Evolutionary conservation across 176 grass and related monocot genomes (phyloP), one percentile per base, ranked within the genome.

Genomic region (Miscanthus lutarioriparius): DNA sequence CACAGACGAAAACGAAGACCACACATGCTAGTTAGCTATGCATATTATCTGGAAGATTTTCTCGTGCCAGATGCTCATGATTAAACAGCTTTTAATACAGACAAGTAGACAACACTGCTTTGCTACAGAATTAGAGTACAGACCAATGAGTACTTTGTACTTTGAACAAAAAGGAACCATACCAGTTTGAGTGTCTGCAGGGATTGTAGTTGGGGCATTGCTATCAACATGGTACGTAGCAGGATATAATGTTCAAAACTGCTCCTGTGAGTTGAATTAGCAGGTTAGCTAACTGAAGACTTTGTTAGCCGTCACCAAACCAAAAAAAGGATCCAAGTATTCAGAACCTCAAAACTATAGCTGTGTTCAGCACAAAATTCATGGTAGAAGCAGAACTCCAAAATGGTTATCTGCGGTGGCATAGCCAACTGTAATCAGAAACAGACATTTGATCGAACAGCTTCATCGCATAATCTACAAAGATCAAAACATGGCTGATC

Each of bases 221-320:
- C 61, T 83, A 68, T 83, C 64, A 71, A 58, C 35, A 15, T 40
- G 26, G 58, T 72, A 44, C 26, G 58, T 10, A 33, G 67, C 74
- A 90, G 47, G 30, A 40, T 83, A 72, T 30, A 62, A 68, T 83
- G 39, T 67, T 58, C 66, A 86, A 45, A 80, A 35, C 30, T 49
- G 38, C n/a, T 47, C 32, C 51, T 10, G 1, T 74, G 47, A 80
- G 53, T 36, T 73, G 47, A 83, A 70, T 15, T 87, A 41, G 9
- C 80, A 79, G 40, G 40, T 70, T 87, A 83, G 17, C 67, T 58
- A 79, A 51, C 75, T 87, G 25, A 40, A 90, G 25, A 80, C n/a
- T 75, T 64, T 36, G 8, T 58, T 58, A 58, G 7, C 8, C 19
- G 61, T 79, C 74, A 86, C 47, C 37, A 62, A 73, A 33, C 8